phyloP scores from a whole-genome alignment of 116 monocot species.

The Phalaenopsis hybrid region DNA sequence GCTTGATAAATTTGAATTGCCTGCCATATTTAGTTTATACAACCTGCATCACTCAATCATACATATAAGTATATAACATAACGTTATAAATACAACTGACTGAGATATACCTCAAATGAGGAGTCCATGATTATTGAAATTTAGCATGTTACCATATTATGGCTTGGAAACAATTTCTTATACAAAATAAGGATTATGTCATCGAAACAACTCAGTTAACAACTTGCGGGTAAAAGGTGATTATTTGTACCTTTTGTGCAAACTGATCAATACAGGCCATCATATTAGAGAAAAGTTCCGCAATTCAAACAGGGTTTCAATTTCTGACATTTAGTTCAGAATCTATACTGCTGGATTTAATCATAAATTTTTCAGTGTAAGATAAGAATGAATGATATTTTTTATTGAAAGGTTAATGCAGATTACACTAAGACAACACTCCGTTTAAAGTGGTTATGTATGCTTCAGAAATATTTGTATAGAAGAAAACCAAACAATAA shows the following conservation, averaged over 20 bases:
- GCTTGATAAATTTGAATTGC: too few species aligned
- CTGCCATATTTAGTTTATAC: too few species aligned
- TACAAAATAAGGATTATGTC: background rate
- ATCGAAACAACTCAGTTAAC: background rate
- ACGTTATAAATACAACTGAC: too few species aligned
- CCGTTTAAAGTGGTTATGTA: background rate
- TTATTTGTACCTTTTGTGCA: background rate
- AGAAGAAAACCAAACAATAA: background rate
- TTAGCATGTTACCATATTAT: background rate
- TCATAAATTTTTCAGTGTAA: background rate
- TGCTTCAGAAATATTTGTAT: background rate
- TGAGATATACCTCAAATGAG: too few species aligned
- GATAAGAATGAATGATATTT: background rate
- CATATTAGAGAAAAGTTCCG: background rate
- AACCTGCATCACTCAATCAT: too few species aligned
- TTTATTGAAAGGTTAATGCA: background rate
- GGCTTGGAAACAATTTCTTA: background rate
- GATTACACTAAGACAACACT: background rate
- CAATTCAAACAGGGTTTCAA: background rate
- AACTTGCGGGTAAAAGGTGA: background rate
- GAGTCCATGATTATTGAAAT: too few species aligned
- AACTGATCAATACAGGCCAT: background rate
- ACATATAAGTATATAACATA: background rate
- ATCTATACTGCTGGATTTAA: background rate
- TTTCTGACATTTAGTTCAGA: background rate